Percentiles rank a stretch among this genome's conserved stretches.
These are phyloP conservation scores for Apiotrichum laibachii DNA, from an alignment of 1,284 basidiomycete genomes.

Conservation along the genomic window DNA sequence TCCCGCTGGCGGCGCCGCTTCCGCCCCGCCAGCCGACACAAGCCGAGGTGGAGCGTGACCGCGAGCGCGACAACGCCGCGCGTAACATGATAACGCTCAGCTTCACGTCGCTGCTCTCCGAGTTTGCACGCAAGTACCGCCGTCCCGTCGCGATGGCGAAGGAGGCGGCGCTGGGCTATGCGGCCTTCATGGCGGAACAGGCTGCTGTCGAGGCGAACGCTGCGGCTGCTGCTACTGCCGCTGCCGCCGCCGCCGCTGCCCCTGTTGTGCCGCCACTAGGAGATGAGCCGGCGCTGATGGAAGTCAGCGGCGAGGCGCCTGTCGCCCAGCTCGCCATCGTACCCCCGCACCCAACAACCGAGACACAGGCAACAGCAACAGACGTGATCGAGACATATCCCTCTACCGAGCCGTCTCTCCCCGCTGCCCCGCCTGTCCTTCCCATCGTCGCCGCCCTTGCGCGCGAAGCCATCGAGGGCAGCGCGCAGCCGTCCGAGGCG, in stretches of 20 bases:
- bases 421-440: neutral
- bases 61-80: conserved; percentile 73
- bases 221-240: neutral
- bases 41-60: conserved; percentile 77
- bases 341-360: neutral
- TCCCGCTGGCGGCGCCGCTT: conserved; percentile 85
- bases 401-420: conserved; percentile 1
- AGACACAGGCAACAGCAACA: neutral
- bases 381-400: conserved; percentile 5
- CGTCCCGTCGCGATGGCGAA: conserved; percentile 78
- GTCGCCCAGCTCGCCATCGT: conserved; percentile 3
- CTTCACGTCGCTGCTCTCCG: conserved; percentile 78
- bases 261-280: too few species aligned
- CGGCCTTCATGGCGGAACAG: conserved; percentile 20
- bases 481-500: neutral
- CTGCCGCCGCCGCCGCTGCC: neutral
- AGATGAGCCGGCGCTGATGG: neutral
- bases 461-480: neutral
- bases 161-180: conserved; percentile 30
- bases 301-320: neutral
- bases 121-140: conserved; percentile 91
- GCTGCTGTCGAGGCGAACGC: conserved; percentile 6
- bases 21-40: conserved; percentile 79
- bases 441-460: neutral
- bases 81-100: conserved; percentile 83